These are phyloP conservation scores for Phialocephala subalpina DNA, from an alignment of 2,329 filamentous ascomycete species.

Conservation along the genomic window DNA sequence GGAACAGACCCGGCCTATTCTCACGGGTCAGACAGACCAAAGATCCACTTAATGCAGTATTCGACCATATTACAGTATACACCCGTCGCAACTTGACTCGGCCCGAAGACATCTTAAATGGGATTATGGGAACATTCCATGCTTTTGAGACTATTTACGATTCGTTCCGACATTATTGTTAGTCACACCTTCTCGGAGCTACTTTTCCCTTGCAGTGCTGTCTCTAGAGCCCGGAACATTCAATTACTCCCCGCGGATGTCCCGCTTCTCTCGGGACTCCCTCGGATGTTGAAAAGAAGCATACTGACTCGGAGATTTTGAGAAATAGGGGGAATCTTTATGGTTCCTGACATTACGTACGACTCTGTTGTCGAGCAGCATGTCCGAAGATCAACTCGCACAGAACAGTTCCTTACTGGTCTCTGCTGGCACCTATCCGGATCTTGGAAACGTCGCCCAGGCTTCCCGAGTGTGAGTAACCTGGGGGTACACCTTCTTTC, in stretches of 20 bases:
- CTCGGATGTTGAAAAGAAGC: too few relatives aligned
- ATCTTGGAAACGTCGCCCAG: slow-evolving; percentile 12
- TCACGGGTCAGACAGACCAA: slow-evolving; percentile 4
- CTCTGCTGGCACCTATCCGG: slow-evolving; percentile 14
- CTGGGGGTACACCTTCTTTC: too few relatives aligned
- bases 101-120: slow-evolving; percentile 18
- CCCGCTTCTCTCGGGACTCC: too few relatives aligned
- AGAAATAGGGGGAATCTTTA: slow-evolving; percentile 9
- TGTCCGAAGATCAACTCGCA: slow-evolving; percentile 7
- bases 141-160: slow-evolving; percentile 12
- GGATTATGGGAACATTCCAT: slow-evolving; percentile 18
- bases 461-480: slow-evolving; percentile 21
- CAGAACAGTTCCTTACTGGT: slow-evolving; percentile 16
- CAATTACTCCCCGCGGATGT: too few relatives aligned
- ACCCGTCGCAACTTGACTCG: slow-evolving; percentile 13
- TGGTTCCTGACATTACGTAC: slow-evolving; percentile 7
- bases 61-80: slow-evolving; percentile 13
- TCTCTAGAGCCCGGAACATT: too few relatives aligned
- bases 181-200: too few relatives aligned
- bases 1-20: slow-evolving; percentile 15
- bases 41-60: slow-evolving; percentile 11
- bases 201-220: too few relatives aligned
- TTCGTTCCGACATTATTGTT: slow-evolving; percentile 13
- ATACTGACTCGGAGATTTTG: too few relatives aligned
- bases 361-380: not conserved